A percentile compares a stretch with the other conserved stretches of the same genome.
phyloP scores from a whole-genome alignment of 768 basidiomycete species.

The Boletus rufocinnamomeus region DNA sequence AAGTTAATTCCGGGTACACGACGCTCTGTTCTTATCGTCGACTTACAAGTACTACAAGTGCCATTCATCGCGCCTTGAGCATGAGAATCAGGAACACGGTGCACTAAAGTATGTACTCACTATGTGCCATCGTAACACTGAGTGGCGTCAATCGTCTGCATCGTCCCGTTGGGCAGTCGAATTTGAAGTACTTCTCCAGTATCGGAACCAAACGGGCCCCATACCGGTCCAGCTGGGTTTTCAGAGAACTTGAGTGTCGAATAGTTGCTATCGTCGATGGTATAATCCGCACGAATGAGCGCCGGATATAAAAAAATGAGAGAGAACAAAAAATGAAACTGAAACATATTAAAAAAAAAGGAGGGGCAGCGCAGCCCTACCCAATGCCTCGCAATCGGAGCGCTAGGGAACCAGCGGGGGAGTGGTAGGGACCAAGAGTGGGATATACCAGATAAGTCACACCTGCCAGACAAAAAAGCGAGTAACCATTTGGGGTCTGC shows the following conservation, averaged over 20 bases:
- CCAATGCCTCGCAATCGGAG: not conserved
- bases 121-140: constrained; percentile 29
- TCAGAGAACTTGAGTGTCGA: constrained; percentile 28
- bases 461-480: not conserved
- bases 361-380: not conserved
- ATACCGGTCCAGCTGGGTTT: constrained; percentile 30
- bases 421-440: constrained; percentile 8
- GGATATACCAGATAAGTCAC: not conserved
- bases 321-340: not conserved
- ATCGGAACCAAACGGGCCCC: constrained; percentile 29
- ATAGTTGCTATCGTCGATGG: constrained; percentile 31
- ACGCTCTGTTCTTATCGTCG: not conserved
- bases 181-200: constrained; percentile 22
- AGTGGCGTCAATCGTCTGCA: constrained; percentile 22
- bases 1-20: not conserved
- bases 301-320: not conserved
- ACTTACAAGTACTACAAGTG: constrained; percentile 28
- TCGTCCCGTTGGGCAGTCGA: constrained; percentile 30
- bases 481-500: not conserved
- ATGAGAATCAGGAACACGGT: not conserved
- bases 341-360: constrained; percentile 12
- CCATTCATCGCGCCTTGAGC: constrained; percentile 3
- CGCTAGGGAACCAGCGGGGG: constrained; percentile 2
- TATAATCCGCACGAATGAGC: constrained; percentile 26
- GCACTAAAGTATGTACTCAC: constrained; percentile 21